Evolutionary conservation across 192 early-diverging fungal genomes (phyloP), one percentile per base, ranked within the genome.

Genomic region (Lunasporangiospora selenospora): DNA sequence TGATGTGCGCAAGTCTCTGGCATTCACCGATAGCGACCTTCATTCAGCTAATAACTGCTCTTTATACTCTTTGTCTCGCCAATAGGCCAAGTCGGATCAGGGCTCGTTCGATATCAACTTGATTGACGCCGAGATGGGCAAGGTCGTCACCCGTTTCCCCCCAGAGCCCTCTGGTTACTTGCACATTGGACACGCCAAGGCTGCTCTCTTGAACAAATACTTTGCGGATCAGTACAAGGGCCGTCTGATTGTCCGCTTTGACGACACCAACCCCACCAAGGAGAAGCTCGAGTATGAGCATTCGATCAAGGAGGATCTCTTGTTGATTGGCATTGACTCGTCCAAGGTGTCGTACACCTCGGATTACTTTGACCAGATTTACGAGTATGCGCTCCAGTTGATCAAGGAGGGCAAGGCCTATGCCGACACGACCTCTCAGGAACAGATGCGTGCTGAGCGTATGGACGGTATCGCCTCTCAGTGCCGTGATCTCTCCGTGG

Each of bases 171-270:
- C 85, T 75, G 98, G 97, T 77, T 99, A 97, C 80, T 81, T 99
- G 57, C 98, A 99, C 81, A 97, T 99, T 85, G 98, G 98, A 53
- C 98, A 99, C 76, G 95, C 96, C 50, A 99, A 99, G 86, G 98
- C 98, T 32, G 98, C 95, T 12, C 80, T 99, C 44, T 75, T 99
- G 50, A 99, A 98, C 84, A 92, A 99, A 71, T 92, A 96, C 84
- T 92, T 99, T 89, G 98, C 98, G 3, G 75, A 87, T 13, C 64
- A 78, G 21, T 95, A 98, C 81, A 84, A 92, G 43, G 98, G 98
- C 57, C 95, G 92, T 70, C 62, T 99, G 65, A 91, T 98, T 54
- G 78, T 98, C 54, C 91, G 98, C 21, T 98, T 99, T 53, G 98
- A 99, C 77, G 97, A 99, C 78, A 98, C 98, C 32, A 99, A 99